Conservation (phyloP, 176 grass and related monocot species). For the Aechmea fasciata region DNA sequence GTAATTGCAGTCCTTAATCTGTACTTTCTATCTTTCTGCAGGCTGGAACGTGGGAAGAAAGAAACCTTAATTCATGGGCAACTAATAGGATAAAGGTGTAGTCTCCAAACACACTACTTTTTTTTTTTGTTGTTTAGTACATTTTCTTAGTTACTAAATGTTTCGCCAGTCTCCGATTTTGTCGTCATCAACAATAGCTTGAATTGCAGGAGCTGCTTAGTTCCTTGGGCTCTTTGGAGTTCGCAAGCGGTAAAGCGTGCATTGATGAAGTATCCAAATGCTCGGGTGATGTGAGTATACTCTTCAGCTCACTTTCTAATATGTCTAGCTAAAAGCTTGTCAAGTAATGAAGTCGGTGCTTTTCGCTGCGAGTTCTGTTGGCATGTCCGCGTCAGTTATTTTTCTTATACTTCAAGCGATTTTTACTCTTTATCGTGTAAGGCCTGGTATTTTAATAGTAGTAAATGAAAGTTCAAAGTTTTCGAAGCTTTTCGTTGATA, state of each 20-base stretch:
- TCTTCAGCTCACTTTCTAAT: neutral
- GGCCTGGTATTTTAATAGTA: too few species aligned
- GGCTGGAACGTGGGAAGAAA: slow-evolving; percentile 99
- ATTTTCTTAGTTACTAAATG: neutral
- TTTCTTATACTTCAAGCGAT: too few species aligned
- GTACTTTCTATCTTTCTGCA: slow-evolving; percentile 20
- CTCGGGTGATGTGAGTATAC: slow-evolving; percentile 73
- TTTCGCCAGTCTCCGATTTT: neutral
- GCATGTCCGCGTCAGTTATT: too few species aligned
- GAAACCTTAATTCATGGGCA: slow-evolving; percentile 93
- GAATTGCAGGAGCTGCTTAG: slow-evolving; percentile 56
- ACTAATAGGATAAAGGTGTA: slow-evolving; percentile 72
- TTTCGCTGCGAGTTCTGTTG: too few species aligned
- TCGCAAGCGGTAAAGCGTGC: slow-evolving; percentile 61
- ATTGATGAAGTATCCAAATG: slow-evolving; percentile 87
- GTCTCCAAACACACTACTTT: neutral
- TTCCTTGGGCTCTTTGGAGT: slow-evolving; percentile 59
- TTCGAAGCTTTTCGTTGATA: too few species aligned
- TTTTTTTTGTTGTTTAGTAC: neutral
- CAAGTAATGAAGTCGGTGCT: too few species aligned
- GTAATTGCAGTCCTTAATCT: too few species aligned
- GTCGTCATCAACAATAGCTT: neutral
- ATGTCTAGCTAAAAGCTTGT: neutral
- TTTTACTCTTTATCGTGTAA: too few species aligned
- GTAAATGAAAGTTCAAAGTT: too few species aligned